Percentiles rank a stretch among this genome's conserved stretches.
phyloP scores from a whole-genome alignment of 129 eudicot species.

The Centrapalus pauciflorus region DNA sequence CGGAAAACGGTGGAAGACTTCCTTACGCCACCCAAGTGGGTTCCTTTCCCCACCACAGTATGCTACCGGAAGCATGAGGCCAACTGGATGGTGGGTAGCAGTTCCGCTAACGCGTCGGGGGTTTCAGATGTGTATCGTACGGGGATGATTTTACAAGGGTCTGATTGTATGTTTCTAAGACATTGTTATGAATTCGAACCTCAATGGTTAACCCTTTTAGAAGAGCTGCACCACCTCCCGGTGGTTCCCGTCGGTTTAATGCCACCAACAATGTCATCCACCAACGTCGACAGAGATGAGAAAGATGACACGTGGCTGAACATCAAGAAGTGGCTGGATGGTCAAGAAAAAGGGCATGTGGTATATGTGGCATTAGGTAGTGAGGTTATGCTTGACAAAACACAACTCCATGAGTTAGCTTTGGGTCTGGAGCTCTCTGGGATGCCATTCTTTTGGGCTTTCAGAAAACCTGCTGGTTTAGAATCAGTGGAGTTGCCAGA shows the following conservation, averaged over 20 bases:
- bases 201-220: conserved; percentile 34
- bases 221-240: conserved; percentile 26
- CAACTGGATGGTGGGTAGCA: neutral
- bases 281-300: neutral
- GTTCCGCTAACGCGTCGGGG: conserved; percentile 16
- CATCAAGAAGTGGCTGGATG: conserved; percentile 32
- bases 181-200: conserved; percentile 39
- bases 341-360: conserved; percentile 23
- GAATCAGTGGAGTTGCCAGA: conserved; percentile 31
- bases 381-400: conserved; percentile 30
- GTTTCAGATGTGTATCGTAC: conserved; percentile 23
- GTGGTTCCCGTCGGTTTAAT: conserved; percentile 46
- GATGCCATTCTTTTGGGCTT: conserved; percentile 40
- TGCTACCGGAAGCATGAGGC: conserved; percentile 30
- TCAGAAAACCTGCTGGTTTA: conserved; percentile 19
- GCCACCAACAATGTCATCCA: conserved; percentile 29
- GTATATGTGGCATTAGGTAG: conserved; percentile 50
- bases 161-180: conserved; percentile 20
- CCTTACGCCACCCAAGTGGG: conserved; percentile 33
- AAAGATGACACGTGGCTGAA: conserved; percentile 27
- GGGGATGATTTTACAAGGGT: conserved; percentile 16
- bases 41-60: conserved; percentile 30
- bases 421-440: conserved; percentile 42
- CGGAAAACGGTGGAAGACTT: conserved; percentile 30
- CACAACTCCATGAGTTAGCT: conserved; percentile 37